Evolutionary conservation across 148 eudicot species (phyloP).

Genomic region (Nyssa sinensis): DNA sequence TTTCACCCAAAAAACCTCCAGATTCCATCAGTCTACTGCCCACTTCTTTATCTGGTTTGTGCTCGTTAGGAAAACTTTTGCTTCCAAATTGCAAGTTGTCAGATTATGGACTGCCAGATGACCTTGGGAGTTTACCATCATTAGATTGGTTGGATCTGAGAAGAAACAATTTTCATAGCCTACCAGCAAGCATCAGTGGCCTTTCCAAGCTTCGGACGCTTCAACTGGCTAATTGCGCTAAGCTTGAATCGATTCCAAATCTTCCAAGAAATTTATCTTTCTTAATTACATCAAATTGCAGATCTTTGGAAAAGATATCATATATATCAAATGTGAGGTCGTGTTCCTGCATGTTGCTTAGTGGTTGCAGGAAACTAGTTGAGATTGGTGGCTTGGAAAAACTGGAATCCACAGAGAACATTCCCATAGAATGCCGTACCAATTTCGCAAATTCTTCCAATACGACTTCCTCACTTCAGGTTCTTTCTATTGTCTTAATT

Average conservation of each 20-base stretch:
- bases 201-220: neutral
- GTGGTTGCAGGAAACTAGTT: neutral
- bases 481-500: no score
- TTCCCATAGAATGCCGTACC: neutral
- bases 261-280: neutral
- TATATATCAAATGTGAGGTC: neutral
- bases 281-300: neutral
- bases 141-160: neutral
- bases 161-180: neutral
- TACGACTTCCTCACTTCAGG: neutral
- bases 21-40: neutral
- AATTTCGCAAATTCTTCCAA: neutral
- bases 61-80: neutral
- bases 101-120: neutral
- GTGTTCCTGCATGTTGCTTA: neutral
- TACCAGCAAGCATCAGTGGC: neutral
- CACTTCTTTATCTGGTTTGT: neutral
- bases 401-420: neutral
- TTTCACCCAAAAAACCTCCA: neutral
- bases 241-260: neutral
- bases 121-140: neutral
- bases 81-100: neutral
- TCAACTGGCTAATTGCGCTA: neutral
- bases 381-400: neutral
- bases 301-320: neutral